phyloP scores from a whole-genome alignment of 139 green algal genomes.

The Astrephomene gubernaculifera region DNA sequence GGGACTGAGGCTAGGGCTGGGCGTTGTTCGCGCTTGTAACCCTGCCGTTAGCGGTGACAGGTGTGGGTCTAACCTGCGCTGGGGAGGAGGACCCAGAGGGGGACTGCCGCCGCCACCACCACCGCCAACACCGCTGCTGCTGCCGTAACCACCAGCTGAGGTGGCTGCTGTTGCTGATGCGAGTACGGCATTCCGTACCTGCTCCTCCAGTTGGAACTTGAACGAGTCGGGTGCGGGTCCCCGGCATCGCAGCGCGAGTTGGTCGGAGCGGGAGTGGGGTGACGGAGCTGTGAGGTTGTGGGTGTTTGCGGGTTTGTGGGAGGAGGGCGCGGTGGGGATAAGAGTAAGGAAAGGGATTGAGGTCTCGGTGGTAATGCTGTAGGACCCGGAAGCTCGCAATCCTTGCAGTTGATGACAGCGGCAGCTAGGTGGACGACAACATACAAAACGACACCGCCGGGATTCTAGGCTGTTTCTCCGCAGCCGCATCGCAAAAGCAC shows the following conservation, averaged over 20 bases:
- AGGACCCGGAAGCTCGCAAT: too few species aligned
- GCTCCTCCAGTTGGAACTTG: conserved; percentile 33
- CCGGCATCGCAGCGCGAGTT: conserved; percentile 52
- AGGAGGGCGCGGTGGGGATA: too few species aligned
- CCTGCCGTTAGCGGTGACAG: background rate
- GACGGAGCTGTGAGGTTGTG: conserved; percentile 16
- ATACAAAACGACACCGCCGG: too few species aligned
- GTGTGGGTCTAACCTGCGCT: background rate
- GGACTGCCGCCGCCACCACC: background rate
- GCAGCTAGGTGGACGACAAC: too few species aligned
- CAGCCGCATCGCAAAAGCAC: too few species aligned
- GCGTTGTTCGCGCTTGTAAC: background rate
- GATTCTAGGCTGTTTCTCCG: too few species aligned
- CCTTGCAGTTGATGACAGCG: too few species aligned
- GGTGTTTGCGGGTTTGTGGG: too few species aligned
- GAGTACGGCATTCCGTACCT: background rate
- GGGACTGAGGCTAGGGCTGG: background rate
- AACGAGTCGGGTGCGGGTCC: conserved; percentile 57
- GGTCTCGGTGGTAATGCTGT: too few species aligned
- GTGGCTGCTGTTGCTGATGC: background rate
- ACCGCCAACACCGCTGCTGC: too few species aligned
- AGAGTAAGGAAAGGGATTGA: too few species aligned
- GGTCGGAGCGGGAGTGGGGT: conserved; percentile 26
- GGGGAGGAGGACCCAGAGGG: background rate
- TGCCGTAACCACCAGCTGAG: too few species aligned